Conservation (phyloP, 768 basidiomycete species). For the Boletus fagicola region DNA sequence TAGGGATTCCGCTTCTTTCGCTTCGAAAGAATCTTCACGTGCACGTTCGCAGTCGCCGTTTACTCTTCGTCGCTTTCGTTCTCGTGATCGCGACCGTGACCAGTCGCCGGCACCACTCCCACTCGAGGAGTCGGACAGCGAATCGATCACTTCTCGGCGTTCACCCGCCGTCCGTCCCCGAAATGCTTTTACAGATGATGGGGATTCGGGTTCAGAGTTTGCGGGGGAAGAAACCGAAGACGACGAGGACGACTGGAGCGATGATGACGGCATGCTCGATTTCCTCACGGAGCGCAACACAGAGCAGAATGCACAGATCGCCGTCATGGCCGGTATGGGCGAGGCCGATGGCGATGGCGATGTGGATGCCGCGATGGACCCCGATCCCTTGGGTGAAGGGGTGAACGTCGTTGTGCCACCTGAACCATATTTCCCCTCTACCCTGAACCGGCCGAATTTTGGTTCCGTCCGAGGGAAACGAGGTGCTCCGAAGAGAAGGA, state of each 20-base stretch:
- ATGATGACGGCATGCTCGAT: slow-evolving; percentile 62
- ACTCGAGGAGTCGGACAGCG: slow-evolving; percentile 55
- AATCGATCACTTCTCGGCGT: slow-evolving; percentile 32
- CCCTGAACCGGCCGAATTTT: slow-evolving; percentile 56
- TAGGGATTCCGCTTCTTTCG: slow-evolving; percentile 36
- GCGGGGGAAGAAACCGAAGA: slow-evolving; percentile 48
- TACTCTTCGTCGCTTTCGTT: slow-evolving; percentile 62
- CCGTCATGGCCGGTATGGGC: slow-evolving; percentile 25
- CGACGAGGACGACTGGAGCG: slow-evolving; percentile 60
- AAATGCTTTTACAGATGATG: slow-evolving; percentile 59
- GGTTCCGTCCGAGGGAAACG: slow-evolving; percentile 33
- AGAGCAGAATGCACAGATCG: slow-evolving; percentile 68
- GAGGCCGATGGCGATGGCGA: slow-evolving; percentile 47
- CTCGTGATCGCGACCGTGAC: slow-evolving; percentile 52
- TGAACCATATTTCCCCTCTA: slow-evolving; percentile 78
- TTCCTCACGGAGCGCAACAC: slow-evolving; percentile 85
- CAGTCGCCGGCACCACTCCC: slow-evolving; percentile 56
- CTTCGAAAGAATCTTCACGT: slow-evolving; percentile 53
- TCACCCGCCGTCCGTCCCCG: slow-evolving; percentile 51
- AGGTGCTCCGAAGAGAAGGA: slow-evolving; percentile 53
- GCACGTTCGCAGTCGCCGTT: slow-evolving; percentile 83
- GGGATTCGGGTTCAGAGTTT: slow-evolving; percentile 65
- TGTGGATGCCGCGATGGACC: slow-evolving; percentile 53
- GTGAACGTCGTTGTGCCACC: slow-evolving; percentile 85
- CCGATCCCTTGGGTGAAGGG: slow-evolving; percentile 89